Base-by-base conservation (phyloP, 2,329 filamentous ascomycete species). In the Aspergillus ochraceoroseus region DNA sequence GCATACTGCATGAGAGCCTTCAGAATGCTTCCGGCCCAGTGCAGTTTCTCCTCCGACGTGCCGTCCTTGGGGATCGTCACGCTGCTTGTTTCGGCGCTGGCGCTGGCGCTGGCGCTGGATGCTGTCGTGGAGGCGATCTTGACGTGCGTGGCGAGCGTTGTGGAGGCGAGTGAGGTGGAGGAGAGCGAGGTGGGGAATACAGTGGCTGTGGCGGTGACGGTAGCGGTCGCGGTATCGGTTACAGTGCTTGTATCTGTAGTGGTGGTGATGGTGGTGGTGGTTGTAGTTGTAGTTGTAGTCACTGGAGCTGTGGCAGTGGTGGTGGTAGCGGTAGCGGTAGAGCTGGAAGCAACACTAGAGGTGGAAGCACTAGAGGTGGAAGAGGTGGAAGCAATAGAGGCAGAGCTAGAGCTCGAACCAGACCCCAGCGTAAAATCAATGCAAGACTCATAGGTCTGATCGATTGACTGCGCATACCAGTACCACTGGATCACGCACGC, bases 381-480 rank as follows among this genome's bases (percentile, higher is more conserved):
- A 15, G 51, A 47, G 28, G 46, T 33, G n/a, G 48, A 43, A 11
- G 46, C 37, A 7, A 45, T 39, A 18, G 46, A 46, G 22, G 46
- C 36, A 19, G 51, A 47, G 32, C 12, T 8, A 1, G 41, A 51
- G 36, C 43, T 30, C 14, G 49, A 51, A 38, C 44, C 42, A 8
- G 52, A 53, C 15, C 52, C 57, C 47, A 15, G 58, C 32, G 56
- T 61, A 38, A 63, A 63, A 23, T 62, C 60, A 38, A 62, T 38
- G 44, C 60, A 63, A 13, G 58, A 61, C 53, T 62, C 57, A 20
- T 62, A 62, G 38, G 60, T 63, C 57, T 63, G 59, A 32, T 60
- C 56, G 19, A 61, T 58, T 4, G 56, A 59, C 48, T 57, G 34
- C 18, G 58, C 57, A 15, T 48, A 56, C 59, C 59, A 62, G 48